Evolutionary conservation across 139 green algal species (phyloP).

Genomic region (Chlamydomonas sp.): DNA sequence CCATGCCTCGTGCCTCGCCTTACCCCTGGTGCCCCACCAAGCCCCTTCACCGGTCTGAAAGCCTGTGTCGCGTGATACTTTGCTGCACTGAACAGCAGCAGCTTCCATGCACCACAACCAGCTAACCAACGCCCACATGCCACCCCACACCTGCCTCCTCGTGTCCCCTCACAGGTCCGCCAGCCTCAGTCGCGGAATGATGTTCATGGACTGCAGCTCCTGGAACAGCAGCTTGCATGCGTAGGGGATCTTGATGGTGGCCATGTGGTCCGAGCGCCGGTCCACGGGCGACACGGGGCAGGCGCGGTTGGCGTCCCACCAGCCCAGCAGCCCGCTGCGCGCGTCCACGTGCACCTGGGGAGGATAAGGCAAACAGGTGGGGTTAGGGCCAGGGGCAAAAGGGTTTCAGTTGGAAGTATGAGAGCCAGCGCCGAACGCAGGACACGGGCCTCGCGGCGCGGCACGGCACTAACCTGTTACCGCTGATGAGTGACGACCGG

Average conservation of each 20-base stretch:
- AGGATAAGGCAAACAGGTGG: not conserved
- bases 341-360: slow-evolving; percentile 92
- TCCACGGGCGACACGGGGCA: slow-evolving; percentile 76
- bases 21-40: too few relatives aligned
- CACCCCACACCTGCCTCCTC: not conserved
- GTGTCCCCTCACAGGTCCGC: slow-evolving; percentile 52
- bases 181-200: slow-evolving; percentile 87
- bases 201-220: slow-evolving; percentile 96
- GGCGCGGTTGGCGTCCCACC: slow-evolving; percentile 79
- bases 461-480: too few relatives aligned
- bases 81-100: too few relatives aligned
- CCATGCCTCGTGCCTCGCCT: too few relatives aligned
- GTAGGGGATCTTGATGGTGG: slow-evolving; percentile 94
- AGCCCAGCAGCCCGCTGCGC: slow-evolving; percentile 93
- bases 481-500: too few relatives aligned
- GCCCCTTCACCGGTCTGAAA: too few relatives aligned
- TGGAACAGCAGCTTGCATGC: slow-evolving; percentile 98
- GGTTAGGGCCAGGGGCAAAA: not conserved
- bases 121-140: not conserved
- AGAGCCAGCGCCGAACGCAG: too few relatives aligned
- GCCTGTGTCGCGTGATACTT: too few relatives aligned
- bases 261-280: slow-evolving; percentile 77
- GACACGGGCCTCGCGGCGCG: too few relatives aligned
- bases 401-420: not conserved
- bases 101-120: not conserved